phyloP scores from a whole-genome alignment of 495 filamentous ascomycete species.

The Pyrenula aspistea region DNA sequence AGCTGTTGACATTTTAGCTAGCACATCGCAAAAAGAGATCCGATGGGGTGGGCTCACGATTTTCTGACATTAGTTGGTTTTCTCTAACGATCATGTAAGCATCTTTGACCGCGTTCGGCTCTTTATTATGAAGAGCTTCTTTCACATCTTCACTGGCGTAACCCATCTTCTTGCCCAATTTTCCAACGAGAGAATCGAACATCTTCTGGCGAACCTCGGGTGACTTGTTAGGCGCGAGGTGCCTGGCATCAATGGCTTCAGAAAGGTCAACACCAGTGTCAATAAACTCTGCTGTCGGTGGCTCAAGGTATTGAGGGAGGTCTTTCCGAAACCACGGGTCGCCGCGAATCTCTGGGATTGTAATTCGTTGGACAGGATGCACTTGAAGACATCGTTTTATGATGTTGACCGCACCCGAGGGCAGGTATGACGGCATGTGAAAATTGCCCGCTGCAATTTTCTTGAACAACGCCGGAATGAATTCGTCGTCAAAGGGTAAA shows the following conservation, averaged over 20 bases:
- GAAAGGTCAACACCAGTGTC: conserved; percentile 86
- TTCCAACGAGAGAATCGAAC: conserved; percentile 80
- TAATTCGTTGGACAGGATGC: conserved; percentile 86
- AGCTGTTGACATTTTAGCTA: neutral
- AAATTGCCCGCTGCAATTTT: conserved; percentile 88
- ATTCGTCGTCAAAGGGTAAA: conserved; percentile 94
- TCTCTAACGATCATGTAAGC: conserved; percentile 95
- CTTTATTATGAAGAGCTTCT: conserved; percentile 79
- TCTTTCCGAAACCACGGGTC: conserved; percentile 92
- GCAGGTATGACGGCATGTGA: conserved; percentile 77
- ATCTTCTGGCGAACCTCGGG: conserved; percentile 73
- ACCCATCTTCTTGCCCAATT: conserved; percentile 95
- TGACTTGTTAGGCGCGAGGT: conserved; percentile 66
- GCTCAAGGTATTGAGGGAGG: conserved; percentile 72
- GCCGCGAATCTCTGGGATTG: conserved; percentile 82
- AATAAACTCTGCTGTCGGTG: conserved; percentile 84
- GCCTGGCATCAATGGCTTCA: conserved; percentile 72
- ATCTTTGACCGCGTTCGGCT: conserved; percentile 96
- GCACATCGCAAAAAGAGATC: neutral
- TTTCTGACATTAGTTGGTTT: conserved; percentile 93
- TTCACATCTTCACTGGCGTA: conserved; percentile 92
- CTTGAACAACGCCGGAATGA: conserved; percentile 76
- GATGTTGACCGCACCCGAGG: conserved; percentile 67
- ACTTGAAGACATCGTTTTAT: conserved; percentile 92
- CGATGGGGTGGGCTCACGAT: conserved; percentile 39